phyloP scores from a whole-genome alignment of 768 basidiomycete species.

The Kwoniella bestiolae region DNA sequence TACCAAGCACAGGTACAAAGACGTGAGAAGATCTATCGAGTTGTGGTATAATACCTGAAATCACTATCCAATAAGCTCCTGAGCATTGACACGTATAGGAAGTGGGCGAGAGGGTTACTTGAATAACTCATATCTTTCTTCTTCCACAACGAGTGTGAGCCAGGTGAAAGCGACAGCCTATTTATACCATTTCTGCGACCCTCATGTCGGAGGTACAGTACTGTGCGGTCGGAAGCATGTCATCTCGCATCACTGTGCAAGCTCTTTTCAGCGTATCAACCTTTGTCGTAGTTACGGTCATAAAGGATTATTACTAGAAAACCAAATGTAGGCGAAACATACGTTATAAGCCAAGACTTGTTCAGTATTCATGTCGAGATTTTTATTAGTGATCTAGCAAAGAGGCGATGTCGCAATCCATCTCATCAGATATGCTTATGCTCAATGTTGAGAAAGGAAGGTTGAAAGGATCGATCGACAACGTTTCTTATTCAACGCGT shows the following conservation, averaged over 20 bases:
- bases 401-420: not conserved
- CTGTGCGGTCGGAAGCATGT: no score
- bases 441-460: not conserved
- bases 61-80: not conserved
- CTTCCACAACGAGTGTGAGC: not conserved
- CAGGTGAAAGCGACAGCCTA: not conserved
- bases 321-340: no score
- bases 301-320: not conserved
- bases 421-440: not conserved
- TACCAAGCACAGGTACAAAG: no score
- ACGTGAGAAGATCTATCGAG: not conserved
- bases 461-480: not conserved
- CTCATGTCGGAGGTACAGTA: no score
- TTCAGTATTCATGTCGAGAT: no score
- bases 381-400: no score
- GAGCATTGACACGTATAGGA: not conserved
- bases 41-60: not conserved
- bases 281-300: not conserved
- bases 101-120: not conserved
- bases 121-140: not conserved
- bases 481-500: not conserved
- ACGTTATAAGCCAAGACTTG: no score
- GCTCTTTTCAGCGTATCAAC: not conserved
- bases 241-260: no score
- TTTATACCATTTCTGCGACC: not conserved